phyloP scores from a whole-genome alignment of 352 stramenopile species.

The Phytophthora gonapodyides region DNA sequence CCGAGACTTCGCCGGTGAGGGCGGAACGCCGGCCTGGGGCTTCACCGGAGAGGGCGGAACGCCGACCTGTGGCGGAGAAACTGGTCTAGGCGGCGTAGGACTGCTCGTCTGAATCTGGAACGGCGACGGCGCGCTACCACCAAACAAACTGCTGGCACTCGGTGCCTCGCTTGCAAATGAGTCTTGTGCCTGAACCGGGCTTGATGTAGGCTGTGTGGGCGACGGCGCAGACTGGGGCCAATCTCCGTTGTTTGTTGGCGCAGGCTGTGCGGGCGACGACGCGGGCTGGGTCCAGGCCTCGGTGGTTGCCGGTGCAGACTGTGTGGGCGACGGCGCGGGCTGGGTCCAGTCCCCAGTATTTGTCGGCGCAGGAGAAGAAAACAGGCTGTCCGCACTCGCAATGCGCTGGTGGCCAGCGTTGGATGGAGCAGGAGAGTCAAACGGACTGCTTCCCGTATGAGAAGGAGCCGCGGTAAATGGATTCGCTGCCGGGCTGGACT shows the following conservation, averaged over 20 bases:
- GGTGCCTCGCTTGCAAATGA: constrained; percentile 40
- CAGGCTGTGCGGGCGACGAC: constrained; percentile 5
- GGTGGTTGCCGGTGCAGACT: constrained; percentile 15
- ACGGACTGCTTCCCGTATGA: constrained; percentile 22
- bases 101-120: constrained; percentile 3
- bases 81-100: not conserved
- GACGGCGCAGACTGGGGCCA: constrained; percentile 5
- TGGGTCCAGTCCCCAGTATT: constrained; percentile 23
- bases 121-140: constrained; percentile 12
- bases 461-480: constrained; percentile 4
- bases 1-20: constrained; percentile 14
- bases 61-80: not conserved
- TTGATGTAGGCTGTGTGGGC: constrained; percentile 12
- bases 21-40: constrained; percentile 3
- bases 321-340: not conserved
- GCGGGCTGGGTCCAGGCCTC: not conserved
- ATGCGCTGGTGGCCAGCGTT: constrained; percentile 20
- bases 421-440: constrained; percentile 19
- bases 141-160: constrained; percentile 48
- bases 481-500: constrained; percentile 1
- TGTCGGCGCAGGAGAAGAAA: constrained; percentile 28
- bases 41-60: constrained; percentile 11
- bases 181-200: constrained; percentile 33
- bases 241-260: constrained; percentile 24
- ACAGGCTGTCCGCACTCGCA: constrained; percentile 36